A percentile compares a stretch with the other conserved stretches of the same genome.
phyloP scores from a whole-genome alignment of 768 basidiomycete species.

The Guyanaporus albipodus region DNA sequence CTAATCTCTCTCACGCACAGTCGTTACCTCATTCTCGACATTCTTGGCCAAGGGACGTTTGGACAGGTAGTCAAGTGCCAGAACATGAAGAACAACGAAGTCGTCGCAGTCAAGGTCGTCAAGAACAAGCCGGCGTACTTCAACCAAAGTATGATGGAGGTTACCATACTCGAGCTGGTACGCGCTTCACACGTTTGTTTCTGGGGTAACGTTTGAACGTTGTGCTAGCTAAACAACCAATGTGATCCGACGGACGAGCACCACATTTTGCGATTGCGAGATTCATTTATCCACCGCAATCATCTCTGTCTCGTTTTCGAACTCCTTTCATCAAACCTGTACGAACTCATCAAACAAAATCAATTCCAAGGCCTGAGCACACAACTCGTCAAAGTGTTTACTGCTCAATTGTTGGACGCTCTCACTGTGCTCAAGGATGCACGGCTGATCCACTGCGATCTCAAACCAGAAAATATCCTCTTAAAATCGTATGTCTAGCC shows the following conservation, averaged over 20 bases:
- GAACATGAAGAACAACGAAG: constrained; percentile 98
- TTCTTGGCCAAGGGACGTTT: constrained; percentile 97
- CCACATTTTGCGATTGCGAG: constrained; percentile 91
- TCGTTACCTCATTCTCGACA: constrained; percentile 90
- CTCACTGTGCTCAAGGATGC: constrained; percentile 92
- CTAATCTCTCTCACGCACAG: constrained; percentile 38
- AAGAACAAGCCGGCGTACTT: constrained; percentile 99
- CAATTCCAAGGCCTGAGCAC: constrained; percentile 97
- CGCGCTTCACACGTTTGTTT: constrained; percentile 33
- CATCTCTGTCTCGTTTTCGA: constrained; percentile 99
- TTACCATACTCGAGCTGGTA: constrained; percentile 94
- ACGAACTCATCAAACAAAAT: constrained; percentile 99
- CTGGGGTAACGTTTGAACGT: neutral
- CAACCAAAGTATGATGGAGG: constrained; percentile 99
- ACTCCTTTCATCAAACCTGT: constrained; percentile 92
- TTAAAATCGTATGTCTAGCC: constrained; percentile 73
- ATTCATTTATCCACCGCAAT: constrained; percentile 94
- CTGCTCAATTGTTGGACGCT: constrained; percentile 90
- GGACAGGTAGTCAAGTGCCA: constrained; percentile 99
- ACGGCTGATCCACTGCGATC: constrained; percentile 94
- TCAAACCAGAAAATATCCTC: constrained; percentile 98
- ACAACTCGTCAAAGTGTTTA: constrained; percentile 97
- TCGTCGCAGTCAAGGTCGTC: constrained; percentile 98
- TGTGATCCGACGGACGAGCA: constrained; percentile 94
- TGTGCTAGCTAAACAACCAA: constrained; percentile 81